Evolutionary conservation across 1,284 basidiomycete genomes (phyloP), one percentile per base, ranked within the genome.

Genomic region (Malassezia pachydermatis): DNA sequence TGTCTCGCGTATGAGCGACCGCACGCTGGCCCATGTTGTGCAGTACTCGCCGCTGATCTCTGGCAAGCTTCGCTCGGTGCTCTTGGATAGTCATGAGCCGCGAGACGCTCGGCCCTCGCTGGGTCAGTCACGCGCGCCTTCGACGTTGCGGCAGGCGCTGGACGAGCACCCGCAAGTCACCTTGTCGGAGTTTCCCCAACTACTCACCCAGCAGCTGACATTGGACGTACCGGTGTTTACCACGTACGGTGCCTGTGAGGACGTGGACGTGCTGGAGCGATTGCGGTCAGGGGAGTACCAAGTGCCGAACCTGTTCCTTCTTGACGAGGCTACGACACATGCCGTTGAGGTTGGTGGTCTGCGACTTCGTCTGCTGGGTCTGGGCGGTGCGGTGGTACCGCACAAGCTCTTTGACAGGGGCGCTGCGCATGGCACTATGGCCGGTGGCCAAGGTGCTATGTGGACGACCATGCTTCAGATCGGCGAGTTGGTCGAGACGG

Each of bases 381-480:
- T 99, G 25, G 94, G 94, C 6, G 94, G 94, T 50, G 92, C 92
- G 5, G 80, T 96, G 34, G 89, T 95, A 9, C 81, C 84, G 20
- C 90, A 96, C 78, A 96, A 96, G 76, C 81, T 98, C 76, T 98
- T 96, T 73, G 86, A 94, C 78, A 90, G 89, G 58, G 88, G 94
- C 1, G 87, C 92, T 45, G 92, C 90, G 1, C 81, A 78, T 40
- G 90, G 88, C 2, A 95, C 92, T 10, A 95, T 98, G 58, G 92
- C 94, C 0, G 94, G 94, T 36, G 92, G 88, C 1, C 86, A 88
- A 68, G 94, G 94, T 23, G 96, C 90, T 19, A 95, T 96, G 84
- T 99, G 94, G 94, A 88, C 88, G 0, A 98, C 92, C 0, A 86
- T 88, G 5, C 79, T 99, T 22, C 94, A 98, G 73, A 86, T 99